A percentile compares a stretch with the other conserved stretches of the same genome.
Conservation (phyloP, 129 eudicot species). For the Saposhnikovia divaricata region DNA sequence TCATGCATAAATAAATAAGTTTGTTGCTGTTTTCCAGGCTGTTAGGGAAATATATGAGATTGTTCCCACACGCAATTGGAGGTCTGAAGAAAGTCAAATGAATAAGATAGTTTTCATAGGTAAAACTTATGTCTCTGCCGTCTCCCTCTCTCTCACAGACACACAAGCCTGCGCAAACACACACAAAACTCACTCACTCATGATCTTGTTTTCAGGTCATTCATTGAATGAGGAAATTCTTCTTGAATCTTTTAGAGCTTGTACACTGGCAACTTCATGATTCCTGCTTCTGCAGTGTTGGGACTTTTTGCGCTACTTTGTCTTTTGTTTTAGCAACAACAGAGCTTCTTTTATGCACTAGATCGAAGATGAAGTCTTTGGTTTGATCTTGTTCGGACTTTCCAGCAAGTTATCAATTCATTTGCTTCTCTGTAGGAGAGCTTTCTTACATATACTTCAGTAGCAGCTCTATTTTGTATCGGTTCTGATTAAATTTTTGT, state of each 20-base stretch:
- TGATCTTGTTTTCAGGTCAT: constrained; percentile 38
- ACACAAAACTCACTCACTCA: neutral
- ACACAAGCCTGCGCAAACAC: neutral
- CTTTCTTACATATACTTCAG: neutral
- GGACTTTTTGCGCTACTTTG: neutral
- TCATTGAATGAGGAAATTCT: constrained; percentile 64
- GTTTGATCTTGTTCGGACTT: neutral
- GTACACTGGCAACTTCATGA: constrained; percentile 22
- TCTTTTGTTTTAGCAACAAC: neutral
- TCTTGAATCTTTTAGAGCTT: constrained; percentile 44
- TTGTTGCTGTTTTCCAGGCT: constrained; percentile 35
- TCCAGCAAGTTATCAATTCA: neutral
- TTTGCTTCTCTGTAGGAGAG: neutral
- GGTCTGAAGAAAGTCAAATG: constrained; percentile 35
- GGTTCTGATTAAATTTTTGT: neutral
- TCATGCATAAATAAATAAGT: neutral
- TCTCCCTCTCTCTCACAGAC: neutral
- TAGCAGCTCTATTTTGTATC: neutral
- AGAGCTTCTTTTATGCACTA: neutral
- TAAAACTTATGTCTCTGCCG: constrained; percentile 9
- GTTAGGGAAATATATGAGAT: constrained; percentile 93
- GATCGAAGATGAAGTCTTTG: neutral
- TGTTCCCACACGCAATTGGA: constrained; percentile 76
- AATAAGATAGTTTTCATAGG: constrained; percentile 90
- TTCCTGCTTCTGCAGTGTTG: neutral